phyloP scores from a whole-genome alignment of 1,284 basidiomycete genomes.

The Agaricales sp. region DNA sequence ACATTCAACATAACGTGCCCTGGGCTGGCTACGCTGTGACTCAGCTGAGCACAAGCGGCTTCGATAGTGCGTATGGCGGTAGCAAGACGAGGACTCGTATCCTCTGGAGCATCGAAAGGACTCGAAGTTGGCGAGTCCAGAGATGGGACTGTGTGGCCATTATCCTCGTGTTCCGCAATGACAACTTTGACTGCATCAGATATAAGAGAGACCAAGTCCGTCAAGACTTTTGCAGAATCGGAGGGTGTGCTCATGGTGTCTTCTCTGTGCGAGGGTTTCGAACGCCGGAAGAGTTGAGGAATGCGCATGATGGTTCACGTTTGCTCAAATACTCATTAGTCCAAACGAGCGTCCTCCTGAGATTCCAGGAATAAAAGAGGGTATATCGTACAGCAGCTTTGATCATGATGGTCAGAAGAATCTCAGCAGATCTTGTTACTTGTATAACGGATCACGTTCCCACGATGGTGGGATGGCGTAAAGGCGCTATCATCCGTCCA shows the following conservation, averaged over 20 bases:
- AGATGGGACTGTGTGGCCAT: neutral
- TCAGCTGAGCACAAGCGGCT: constrained; percentile 12
- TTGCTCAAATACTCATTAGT: neutral
- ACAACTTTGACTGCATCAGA: neutral
- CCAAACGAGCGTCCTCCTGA: no score
- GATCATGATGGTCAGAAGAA: no score
- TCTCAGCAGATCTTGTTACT: no score
- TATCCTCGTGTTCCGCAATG: neutral
- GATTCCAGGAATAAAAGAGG: no score
- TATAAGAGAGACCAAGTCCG: neutral
- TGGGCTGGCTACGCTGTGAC: constrained; percentile 8
- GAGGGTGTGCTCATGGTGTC: neutral
- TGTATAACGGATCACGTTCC: no score
- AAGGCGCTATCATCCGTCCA: no score
- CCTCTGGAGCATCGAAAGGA: neutral
- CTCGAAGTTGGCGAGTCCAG: neutral
- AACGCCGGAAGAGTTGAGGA: neutral
- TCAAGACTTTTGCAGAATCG: neutral
- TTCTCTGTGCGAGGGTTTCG: neutral
- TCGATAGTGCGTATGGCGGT: constrained; percentile 9
- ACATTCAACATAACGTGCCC: constrained; percentile 10
- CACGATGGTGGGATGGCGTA: no score
- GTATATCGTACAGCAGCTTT: no score
- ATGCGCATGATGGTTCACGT: no score
- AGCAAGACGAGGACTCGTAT: neutral